Base-by-base conservation (phyloP, 2,329 filamentous ascomycete species). In the Xylaria sp. region DNA sequence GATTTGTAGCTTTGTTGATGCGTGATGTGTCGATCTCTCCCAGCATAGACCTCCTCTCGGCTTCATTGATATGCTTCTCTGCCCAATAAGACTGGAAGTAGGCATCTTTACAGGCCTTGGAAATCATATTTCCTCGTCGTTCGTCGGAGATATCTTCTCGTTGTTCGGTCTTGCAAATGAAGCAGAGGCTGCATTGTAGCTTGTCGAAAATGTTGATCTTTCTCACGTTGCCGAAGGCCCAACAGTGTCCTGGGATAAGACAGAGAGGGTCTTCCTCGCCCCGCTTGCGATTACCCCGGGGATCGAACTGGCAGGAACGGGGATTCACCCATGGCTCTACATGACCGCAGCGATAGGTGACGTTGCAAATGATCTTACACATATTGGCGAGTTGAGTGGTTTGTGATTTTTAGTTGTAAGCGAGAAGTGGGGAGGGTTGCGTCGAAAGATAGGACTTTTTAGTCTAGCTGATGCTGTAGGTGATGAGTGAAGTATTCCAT, bases 301-400 rank as follows among this genome's bases (percentile, higher is more conserved):
- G 35, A 16, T 60, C 54, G 54, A 40, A 32, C 23, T 63, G 47
- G 27, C 65, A 63, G n/a, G 44, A 1, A 1, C 54, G 54, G 0
- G 54, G 29, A 1, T 9, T 1, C 0, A 48, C 25, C 44, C 51
- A 59, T 10, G 59, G 65, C 29, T 63, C 59, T 16, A 1, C 44
- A 18, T 66, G 65, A 4, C 59, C 53, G 13, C 59, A 63, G 10
- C n/a, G 18, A 13, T 66, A 63, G 9, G 44, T 51, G 29, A 66
- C 13, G 12, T 66, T 66, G 18, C 29, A 57, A 25, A 66, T 51
- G 6, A 66, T 62, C 21, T 60, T 37, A 29, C 63, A 66, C 63
- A 66, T 66, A 0, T 35, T 61, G 2, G 23, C 18, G 4, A 42
- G 13, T 13, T 53, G 16, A 48, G n/a, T 5, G n/a, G 51, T 9